Evolutionary conservation across 306 rosid species (phyloP), one percentile per base, ranked within the genome.

Genomic region (Quercus robur): DNA sequence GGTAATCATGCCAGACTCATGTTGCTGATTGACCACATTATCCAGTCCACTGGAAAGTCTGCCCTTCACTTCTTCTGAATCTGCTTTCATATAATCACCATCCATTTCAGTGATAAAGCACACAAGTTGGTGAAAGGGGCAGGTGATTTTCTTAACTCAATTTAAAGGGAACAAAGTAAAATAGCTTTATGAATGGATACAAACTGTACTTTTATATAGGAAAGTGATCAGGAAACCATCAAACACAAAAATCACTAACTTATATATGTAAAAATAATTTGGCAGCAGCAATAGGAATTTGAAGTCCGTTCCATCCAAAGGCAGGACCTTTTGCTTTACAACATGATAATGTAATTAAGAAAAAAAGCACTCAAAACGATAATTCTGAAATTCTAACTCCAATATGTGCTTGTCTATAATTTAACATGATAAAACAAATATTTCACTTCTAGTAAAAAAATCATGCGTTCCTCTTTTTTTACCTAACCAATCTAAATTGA

Each of bases 1-100:
- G 30, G 79, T 33, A 52, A 25, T 86, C 31, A 56, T 28, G 26
- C 68, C 77, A 56, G 73, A 2, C 21, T 75, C 89, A 30, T 84
- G 56, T 30, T 33, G 73, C 71, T 83, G 73, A 70, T 54, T 83
- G 21, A 14, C 20, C n/a, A 67, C 21, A 51, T 75, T 71, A 56
- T 74, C 84, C 26, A 56, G 51, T 74, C 59, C 88, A 35, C 74
- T 82, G 20, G 17, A 23, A 30, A 56, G 12, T 70, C 26, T 20
- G 30, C 23, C 62, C 59, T 56, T 74, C 23, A 28, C 31, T 69
- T 81, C 81, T 81, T 78, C 81, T 81, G 73, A 61, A 75, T 84
- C 84, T 82, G 78, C 55, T 77, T 76, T 73, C 33, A 74, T 17
- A 59, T 54, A 81, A 82, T 51, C 46, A 74, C 4, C 30, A 74